A percentile compares a stretch with the other conserved stretches of the same genome.
Conservation (phyloP, 257 asterid genomes). For the Solanum chiquidenum region DNA sequence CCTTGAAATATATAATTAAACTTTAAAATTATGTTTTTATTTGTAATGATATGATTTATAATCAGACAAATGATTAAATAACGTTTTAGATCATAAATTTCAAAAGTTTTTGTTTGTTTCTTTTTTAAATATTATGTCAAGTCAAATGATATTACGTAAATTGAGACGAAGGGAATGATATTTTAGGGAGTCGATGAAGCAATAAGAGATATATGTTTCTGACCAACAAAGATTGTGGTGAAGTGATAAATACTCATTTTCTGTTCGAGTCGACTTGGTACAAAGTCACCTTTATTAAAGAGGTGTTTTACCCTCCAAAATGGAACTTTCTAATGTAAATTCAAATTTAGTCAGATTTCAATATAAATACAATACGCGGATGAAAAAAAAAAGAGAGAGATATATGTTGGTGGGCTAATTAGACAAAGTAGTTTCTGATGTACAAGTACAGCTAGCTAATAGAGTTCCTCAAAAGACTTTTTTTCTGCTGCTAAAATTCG, state of each 20-base stretch:
- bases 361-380: no score
- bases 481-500: background rate
- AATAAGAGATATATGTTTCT: no score
- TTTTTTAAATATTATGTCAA: background rate
- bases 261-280: no score
- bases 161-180: background rate
- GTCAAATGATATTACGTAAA: background rate
- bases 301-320: no score
- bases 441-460: background rate
- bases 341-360: no score
- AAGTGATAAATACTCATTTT: no score
- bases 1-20: no score
- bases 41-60: no score
- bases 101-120: background rate
- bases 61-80: no score
- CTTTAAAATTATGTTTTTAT: no score
- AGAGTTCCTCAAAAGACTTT: background rate
- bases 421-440: background rate
- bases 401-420: background rate
- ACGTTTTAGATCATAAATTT: background rate
- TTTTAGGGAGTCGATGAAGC: background rate
- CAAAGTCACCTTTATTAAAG: background rate
- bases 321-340: fast-evolving
- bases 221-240: fast-evolving
- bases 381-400: no score